Percentiles rank a stretch among this genome's conserved stretches.
These are phyloP conservation scores for Laburnicola sp. DNA, from an alignment of 2,329 filamentous ascomycete genomes.

Conservation along the genomic window DNA sequence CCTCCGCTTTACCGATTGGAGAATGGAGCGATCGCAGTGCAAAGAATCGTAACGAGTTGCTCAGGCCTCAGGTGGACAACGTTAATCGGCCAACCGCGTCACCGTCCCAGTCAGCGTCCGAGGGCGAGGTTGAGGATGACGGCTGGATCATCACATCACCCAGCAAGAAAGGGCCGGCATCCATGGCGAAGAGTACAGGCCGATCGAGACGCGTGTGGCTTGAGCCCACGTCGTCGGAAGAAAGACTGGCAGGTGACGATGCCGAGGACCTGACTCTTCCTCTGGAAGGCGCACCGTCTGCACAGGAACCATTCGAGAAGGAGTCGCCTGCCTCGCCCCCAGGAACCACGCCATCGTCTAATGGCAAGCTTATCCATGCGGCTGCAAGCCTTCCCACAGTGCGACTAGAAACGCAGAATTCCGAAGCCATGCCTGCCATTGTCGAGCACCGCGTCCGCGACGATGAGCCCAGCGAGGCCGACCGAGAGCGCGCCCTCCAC, in stretches of 20 bases:
- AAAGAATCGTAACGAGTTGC: slow-evolving; percentile 29
- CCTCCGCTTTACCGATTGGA: slow-evolving; percentile 27
- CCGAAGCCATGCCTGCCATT: slow-evolving; percentile 41
- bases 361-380: slow-evolving; percentile 52
- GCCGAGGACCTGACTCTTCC: slow-evolving; percentile 42
- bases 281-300: slow-evolving; percentile 43
- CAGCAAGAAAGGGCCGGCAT: slow-evolving; percentile 27
- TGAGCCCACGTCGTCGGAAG: slow-evolving; percentile 43
- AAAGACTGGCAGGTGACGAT: slow-evolving; percentile 32
- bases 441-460: slow-evolving; percentile 36
- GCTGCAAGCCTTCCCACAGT: slow-evolving; percentile 55
- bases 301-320: slow-evolving; percentile 42
- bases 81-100: slow-evolving; percentile 19
- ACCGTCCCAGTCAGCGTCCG: slow-evolving; percentile 34
- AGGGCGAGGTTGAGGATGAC: slow-evolving; percentile 40
- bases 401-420: slow-evolving; percentile 53
- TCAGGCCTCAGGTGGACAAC: slow-evolving; percentile 24
- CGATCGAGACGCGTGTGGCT: slow-evolving; percentile 46
- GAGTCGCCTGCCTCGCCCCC: slow-evolving; percentile 35
- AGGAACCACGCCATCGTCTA: slow-evolving; percentile 47
- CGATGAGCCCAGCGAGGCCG: slow-evolving; percentile 62
- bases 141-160: slow-evolving; percentile 42
- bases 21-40: slow-evolving; percentile 27
- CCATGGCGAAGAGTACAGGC: slow-evolving; percentile 19
- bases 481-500: slow-evolving; percentile 74